Base-by-base conservation (phyloP, 164 flowering plant species). In the Nelumbo lutea region DNA sequence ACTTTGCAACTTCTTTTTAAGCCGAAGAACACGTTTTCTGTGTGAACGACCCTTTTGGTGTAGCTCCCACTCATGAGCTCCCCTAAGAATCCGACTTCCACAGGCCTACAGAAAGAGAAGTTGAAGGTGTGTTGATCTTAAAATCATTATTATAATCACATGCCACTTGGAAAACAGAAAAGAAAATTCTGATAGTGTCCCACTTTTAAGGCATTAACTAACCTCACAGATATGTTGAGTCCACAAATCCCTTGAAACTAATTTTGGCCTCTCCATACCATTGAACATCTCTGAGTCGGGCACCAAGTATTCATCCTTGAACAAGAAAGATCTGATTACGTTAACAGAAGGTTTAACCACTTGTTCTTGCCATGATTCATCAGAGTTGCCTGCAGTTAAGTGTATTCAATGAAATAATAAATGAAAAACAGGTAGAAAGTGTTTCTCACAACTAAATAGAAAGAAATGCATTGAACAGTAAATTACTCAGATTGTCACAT, bases 1-100 rank as follows among this genome's bases (percentile, higher is more conserved):
- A 59, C 69, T 73, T 46, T 70, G 79, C 44, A 72, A 52, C 80
- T 84, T 88, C 77, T 64, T 68, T 63, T 53, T 74, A 1, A 87
- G 83, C 14, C 77, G 62, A 11, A 77, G 72, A 4, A 86, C 70
- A 51, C 96, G 82, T 75, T 90, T 95, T 7, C 91, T 79, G 77
- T 91, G 96, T 42, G 82, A 72, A 14, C 90, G 87, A 2, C 98
- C 98, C 71, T 80, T 86, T 72, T 67, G 76, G 70, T 95, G 97
- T 69, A 91, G 88, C 74, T 95, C 94, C 96, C 94, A 91, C 61
- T 95, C 97, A 62, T 91, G 83, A 43, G 79, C 77, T 46, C 97
- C 97, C 72, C 97, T 79, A 61, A 94, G 90, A 42, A 85, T 78
- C 69, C 73, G 83, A 77, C 86, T 72, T 13, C 92, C 96, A 76